Evolutionary conservation across 208 protist species (phyloP).

Genomic region (Leishmania martiniquensis): DNA sequence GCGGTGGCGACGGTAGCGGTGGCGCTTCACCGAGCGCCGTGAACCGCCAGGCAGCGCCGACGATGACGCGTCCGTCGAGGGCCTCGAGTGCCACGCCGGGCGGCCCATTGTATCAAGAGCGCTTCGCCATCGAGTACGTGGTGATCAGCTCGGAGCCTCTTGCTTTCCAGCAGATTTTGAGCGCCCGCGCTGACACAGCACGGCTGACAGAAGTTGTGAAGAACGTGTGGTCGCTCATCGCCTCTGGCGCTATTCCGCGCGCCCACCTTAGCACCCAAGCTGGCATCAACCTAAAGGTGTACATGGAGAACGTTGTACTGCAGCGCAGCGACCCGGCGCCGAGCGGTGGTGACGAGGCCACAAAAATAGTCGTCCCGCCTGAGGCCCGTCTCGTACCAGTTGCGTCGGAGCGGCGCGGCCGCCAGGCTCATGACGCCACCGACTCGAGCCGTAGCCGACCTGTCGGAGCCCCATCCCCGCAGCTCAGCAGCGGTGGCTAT

Average conservation of each 20-base stretch:
- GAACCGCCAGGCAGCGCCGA: background rate
- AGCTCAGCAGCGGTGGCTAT: background rate
- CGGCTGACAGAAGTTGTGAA: constrained; percentile 55
- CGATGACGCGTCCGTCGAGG: constrained; percentile 2
- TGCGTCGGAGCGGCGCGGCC: background rate
- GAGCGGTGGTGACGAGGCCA: constrained; percentile 12
- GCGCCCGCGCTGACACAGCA: constrained; percentile 20
- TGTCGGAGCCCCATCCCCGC: background rate
- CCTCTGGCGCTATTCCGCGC: constrained; percentile 39
- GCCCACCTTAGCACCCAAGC: constrained; percentile 36
- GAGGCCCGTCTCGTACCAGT: constrained; percentile 23
- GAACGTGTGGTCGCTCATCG: constrained; percentile 52
- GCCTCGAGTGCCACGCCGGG: constrained; percentile 18
- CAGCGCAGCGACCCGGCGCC: constrained; percentile 20
- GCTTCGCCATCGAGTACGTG: constrained; percentile 71
- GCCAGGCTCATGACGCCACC: background rate
- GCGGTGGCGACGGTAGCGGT: constrained; percentile 6
- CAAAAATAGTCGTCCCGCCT: constrained; percentile 34
- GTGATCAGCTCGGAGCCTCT: constrained; percentile 43
- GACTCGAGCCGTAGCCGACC: background rate
- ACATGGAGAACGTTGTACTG: constrained; percentile 53
- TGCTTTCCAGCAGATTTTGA: constrained; percentile 47
- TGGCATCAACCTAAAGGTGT: constrained; percentile 55
- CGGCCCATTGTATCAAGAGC: constrained; percentile 44
- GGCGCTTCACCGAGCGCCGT: constrained; percentile 1